Percentiles rank a stretch among this genome's conserved stretches.
Evolutionary conservation across 345 rosid species (phyloP).

Genomic region (Aquilaria malaccensis): DNA sequence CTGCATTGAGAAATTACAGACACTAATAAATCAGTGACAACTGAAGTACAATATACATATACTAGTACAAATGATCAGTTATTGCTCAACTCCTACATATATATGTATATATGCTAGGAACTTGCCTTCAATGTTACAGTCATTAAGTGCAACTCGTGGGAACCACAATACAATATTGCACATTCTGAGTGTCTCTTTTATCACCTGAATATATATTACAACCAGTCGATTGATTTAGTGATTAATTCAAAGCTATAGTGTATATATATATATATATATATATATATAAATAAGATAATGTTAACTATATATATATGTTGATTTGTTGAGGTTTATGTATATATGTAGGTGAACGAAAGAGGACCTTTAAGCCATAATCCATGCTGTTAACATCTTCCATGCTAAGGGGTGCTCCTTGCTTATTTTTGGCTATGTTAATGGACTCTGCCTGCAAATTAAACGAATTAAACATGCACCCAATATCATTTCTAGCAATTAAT

Average conservation of each 20-base stretch:
- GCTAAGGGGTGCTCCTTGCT: constrained; percentile 26
- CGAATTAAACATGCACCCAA: no score
- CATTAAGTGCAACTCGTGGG: constrained; percentile 42
- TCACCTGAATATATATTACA: constrained; percentile 27
- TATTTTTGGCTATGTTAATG: constrained; percentile 23
- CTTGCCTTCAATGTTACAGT: constrained; percentile 54
- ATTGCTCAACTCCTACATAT: no score
- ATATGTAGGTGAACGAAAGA: no score
- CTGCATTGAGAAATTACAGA: constrained; percentile 16
- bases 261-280: no score
- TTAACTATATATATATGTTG: no score
- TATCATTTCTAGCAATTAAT: background rate
- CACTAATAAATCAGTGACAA: background rate
- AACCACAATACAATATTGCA: constrained; percentile 52
- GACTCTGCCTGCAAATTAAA: constrained; percentile 40
- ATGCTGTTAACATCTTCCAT: constrained; percentile 43
- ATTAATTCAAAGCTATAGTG: no score
- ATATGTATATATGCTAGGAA: background rate
- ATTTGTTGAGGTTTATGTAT: no score
- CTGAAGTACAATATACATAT: no score
- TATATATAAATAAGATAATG: no score
- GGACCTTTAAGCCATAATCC: constrained; percentile 50
- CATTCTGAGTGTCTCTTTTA: constrained; percentile 60
- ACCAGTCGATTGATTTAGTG: no score
- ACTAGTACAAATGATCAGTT: no score